Evolutionary conservation across 495 filamentous ascomycete species (phyloP), one percentile per base, ranked within the genome.

Genomic region (Xylaria curta): DNA sequence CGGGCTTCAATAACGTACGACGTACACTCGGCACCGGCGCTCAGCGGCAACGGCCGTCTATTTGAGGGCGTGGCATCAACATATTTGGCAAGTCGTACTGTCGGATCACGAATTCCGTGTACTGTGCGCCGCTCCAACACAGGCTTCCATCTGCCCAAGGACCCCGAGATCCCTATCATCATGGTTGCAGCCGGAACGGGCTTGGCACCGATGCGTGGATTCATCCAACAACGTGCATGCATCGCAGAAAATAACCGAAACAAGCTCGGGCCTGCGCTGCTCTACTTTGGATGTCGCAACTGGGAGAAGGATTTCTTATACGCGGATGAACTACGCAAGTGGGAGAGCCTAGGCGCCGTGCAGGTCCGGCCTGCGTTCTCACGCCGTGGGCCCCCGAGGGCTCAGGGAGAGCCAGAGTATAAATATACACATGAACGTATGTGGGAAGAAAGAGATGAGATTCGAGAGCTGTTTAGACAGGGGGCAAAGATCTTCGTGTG

Each of bases 131-230:
- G 88, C 59, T 81, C 85, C 17, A 86, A 92, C 60, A 85, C 83
- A 78, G 81, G 88, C 69, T 93, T 93, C 83, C 89, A 88, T 64
- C 83, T 90, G 0, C 91, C 91, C 2, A 61, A 77, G 0, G 85
- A 89, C 74, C 80, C 82, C 13, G 85, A 56, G 6, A 78, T 86
- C 0, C 90, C 91, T 0, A 81, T 93, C 73, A 88, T 91, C 72
- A 89, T 92, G 83, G 78, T 90, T 56, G 85, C 86, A 28, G 79
- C 80, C 3, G 24, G 89, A 79, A 56, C 88, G 76, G 66, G 90
- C 0, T 80, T 92, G 31, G 89, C 89, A 1, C 90, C 90, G 1
- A 89, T 92, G 82, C 86, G 88, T 4, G 88, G 88, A 13, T 92
- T 92, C 74, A 73, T 91, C 15, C 85, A 90, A 78, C 88, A 92